Evolutionary conservation across 2,329 filamentous ascomycete species (phyloP).

Genomic region (Triangularia setosa): DNA sequence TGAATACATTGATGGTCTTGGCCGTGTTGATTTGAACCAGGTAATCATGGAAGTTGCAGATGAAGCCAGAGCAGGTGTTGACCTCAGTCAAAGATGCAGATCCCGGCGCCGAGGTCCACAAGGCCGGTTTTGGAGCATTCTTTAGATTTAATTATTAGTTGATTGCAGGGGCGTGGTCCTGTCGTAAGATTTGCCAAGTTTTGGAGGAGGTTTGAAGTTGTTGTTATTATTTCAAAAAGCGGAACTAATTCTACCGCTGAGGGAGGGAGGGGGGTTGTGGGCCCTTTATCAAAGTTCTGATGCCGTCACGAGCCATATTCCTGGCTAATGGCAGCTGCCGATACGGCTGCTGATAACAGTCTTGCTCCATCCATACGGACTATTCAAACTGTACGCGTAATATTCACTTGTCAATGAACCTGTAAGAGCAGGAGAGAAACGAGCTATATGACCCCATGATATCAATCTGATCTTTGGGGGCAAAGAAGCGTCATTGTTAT

Average conservation of each 20-base stretch:
- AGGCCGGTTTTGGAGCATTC: neutral
- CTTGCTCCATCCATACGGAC: neutral
- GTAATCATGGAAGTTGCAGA: neutral
- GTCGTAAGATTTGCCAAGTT: neutral
- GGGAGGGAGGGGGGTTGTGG: neutral
- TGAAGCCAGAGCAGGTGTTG: neutral
- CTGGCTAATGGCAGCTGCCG: neutral
- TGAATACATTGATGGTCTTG: neutral
- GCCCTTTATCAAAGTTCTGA: neutral
- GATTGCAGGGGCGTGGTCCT: neutral
- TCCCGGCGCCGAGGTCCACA: neutral
- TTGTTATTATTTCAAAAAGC: neutral
- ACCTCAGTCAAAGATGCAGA: neutral
- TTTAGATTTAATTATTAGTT: neutral
- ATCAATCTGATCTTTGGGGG: neutral
- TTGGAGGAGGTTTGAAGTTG: neutral
- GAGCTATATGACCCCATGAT: neutral
- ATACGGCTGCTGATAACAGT: neutral
- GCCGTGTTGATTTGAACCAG: neutral
- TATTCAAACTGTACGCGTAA: neutral
- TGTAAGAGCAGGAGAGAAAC: neutral
- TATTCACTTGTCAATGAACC: neutral
- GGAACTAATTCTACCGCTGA: neutral
- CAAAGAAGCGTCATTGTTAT: neutral
- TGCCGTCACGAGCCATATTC: neutral